A percentile compares a stretch with the other conserved stretches of the same genome.
Evolutionary conservation across 1,139 yeast species (phyloP).

Genomic region (Lodderomyces theae): DNA sequence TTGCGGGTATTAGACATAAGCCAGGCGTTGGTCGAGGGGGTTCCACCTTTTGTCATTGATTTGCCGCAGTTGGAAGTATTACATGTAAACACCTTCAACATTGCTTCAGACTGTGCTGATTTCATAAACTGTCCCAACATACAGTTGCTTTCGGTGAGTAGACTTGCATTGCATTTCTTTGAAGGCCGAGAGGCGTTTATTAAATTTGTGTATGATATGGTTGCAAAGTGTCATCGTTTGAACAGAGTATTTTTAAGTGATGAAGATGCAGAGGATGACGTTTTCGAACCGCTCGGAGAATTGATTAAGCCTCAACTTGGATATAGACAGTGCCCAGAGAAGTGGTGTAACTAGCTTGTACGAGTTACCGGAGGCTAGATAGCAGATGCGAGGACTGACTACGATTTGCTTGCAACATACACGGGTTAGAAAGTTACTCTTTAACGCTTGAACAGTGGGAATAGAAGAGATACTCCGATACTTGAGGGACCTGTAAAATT

Average conservation of each 20-base stretch:
- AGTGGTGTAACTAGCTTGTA: neutral
- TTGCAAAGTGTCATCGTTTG: neutral
- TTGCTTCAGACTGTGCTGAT: neutral
- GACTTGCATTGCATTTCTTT: neutral
- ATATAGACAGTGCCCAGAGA: neutral
- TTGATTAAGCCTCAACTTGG: neutral
- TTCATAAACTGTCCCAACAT: neutral
- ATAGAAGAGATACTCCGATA: too few relatives aligned
- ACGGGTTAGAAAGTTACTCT: too few relatives aligned
- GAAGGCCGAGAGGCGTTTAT: neutral
- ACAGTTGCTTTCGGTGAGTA: neutral
- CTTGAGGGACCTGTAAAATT: too few relatives aligned
- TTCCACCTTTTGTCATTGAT: neutral
- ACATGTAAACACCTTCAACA: neutral
- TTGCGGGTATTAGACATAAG: neutral
- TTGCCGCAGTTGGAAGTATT: neutral
- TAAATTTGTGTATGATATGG: neutral
- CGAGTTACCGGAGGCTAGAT: too few relatives aligned
- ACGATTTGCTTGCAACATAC: too few relatives aligned
- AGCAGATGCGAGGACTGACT: too few relatives aligned
- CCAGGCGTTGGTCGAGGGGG: neutral
- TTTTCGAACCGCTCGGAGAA: neutral
- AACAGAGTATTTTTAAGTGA: neutral
- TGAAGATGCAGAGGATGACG: neutral
- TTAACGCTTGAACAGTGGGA: too few relatives aligned